Base-by-base conservation (phyloP, 352 stramenopile species). In the Pythium myriotylum region DNA sequence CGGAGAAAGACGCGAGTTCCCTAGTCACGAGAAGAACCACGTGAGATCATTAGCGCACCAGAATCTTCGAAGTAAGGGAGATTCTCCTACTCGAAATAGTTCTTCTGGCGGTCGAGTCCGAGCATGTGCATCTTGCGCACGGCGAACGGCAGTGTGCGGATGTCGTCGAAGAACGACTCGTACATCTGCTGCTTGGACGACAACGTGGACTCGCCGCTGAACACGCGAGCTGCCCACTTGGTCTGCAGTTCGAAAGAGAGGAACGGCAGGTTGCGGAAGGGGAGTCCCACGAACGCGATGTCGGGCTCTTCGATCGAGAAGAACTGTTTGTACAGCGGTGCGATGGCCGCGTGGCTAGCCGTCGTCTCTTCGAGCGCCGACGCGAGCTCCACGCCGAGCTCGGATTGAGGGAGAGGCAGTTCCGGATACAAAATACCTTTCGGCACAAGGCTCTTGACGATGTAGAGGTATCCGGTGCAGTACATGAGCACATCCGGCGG, bases 191-290 rank as follows among this genome's bases (percentile, higher is more conserved):
- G 65, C 52, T 86, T 86, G 17, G 81, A 74, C 13, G 84, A 80
- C 33, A 94, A 70, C 20, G 57, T 2, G 14, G 42, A 39, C 2
- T 51, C 64, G 7, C 73, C 76, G 35, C 47, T 45, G 60, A 89
- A 94, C 17, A 94, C 81, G 5, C 63, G 66, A 1, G 79, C 75
- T 20, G 84, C 72, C 84, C 82, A 92, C 58, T 83, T 83, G 54
- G 70, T 70, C 60, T 94, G 84, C n/a, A 92, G 63, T 62, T 92
- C 81, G 53, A 92, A 94, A 59, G 73, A 92, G 2, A 85, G 57
- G 41, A 94, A 94, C n/a, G 82, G 84, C 33, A 94, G 58, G 35
- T 91, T 91, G 62, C 76, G 86, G 50, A 91, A 91, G 0, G 77
- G 79, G 23, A 94, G 57, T 0, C 84, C 84, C 33, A 94, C 60